Evolutionary conservation across 1,284 basidiomycete species (phyloP).

Genomic region (Agaricales sp.): DNA sequence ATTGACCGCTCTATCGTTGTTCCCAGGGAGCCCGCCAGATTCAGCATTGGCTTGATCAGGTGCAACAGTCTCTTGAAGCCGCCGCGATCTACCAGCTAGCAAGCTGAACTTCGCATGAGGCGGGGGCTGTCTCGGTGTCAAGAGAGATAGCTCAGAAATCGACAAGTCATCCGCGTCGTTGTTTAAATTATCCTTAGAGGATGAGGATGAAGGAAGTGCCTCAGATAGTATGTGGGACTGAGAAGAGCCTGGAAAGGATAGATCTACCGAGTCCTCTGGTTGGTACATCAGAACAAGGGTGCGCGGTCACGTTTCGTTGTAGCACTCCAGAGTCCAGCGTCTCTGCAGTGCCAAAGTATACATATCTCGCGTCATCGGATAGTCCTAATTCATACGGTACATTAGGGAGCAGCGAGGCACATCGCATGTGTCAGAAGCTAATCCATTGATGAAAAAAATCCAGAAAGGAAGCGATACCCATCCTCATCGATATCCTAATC

Average conservation of each 20-base stretch:
- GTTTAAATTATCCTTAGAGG: not conserved
- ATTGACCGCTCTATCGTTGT: not conserved
- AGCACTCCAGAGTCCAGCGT: no score
- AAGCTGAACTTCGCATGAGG: not conserved
- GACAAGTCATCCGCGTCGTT: constrained; percentile 12
- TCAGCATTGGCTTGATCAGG: not conserved
- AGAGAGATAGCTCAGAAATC: constrained; percentile 25
- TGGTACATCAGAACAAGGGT: not conserved
- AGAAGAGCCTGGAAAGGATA: not conserved
- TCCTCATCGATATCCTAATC: no score
- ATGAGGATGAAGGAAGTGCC: not conserved
- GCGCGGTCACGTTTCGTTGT: not conserved
- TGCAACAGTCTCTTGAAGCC: not conserved
- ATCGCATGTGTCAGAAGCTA: no score
- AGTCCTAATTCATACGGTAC: no score
- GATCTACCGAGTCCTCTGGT: constrained; percentile 6
- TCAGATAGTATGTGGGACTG: not conserved
- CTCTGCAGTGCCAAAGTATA: no score
- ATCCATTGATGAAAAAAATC: no score
- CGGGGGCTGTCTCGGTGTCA: not conserved
- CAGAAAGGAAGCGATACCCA: no score
- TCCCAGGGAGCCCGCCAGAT: not conserved
- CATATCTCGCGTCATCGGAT: no score
- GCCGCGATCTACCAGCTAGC: not conserved
- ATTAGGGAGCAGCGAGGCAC: no score